Evolutionary conservation across 371 early-diverging fungal species (phyloP).

Genomic region (Mucor velutinosus): DNA sequence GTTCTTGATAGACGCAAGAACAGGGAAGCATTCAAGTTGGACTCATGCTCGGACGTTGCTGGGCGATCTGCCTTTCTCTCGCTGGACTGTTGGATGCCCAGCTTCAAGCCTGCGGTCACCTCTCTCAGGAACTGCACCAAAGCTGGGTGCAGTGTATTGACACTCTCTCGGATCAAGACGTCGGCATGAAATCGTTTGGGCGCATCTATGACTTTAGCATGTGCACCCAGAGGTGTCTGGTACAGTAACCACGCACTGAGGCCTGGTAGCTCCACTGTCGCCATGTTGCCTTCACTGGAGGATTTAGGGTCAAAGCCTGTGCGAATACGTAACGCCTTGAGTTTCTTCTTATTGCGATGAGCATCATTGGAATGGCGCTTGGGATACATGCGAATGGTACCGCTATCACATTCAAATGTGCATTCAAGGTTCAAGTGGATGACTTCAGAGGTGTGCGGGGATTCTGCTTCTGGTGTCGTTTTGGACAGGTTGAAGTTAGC

Average conservation of each 20-base stretch:
- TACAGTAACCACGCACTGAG: constrained; percentile 64
- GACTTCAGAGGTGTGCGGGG: constrained; percentile 14
- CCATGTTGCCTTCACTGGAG: constrained; percentile 49
- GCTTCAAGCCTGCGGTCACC: constrained; percentile 63
- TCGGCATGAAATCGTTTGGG: constrained; percentile 67
- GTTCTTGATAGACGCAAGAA: constrained; percentile 66
- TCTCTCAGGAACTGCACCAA: constrained; percentile 76
- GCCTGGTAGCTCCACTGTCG: constrained; percentile 68
- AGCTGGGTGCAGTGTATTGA: constrained; percentile 78
- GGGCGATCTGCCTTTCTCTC: constrained; percentile 40
- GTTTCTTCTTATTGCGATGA: constrained; percentile 10
- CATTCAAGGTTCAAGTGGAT: constrained; percentile 43
- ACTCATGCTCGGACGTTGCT: constrained; percentile 18
- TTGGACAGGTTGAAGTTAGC: constrained; percentile 32
- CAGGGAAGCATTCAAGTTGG: constrained; percentile 43
- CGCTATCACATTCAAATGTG: constrained; percentile 43
- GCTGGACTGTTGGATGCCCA: constrained; percentile 61
- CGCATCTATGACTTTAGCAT: constrained; percentile 30
- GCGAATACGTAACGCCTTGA: constrained; percentile 19
- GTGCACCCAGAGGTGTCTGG: constrained; percentile 65
- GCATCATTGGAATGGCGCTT: constrained; percentile 40
- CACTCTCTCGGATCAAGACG: constrained; percentile 73
- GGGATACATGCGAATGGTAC: constrained; percentile 60
- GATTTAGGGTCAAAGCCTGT: constrained; percentile 17
- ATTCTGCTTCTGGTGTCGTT: background rate